Evolutionary conservation across 129 eudicot genomes (phyloP), one percentile per base, ranked within the genome.

Genomic region (Kitagawia praeruptora): DNA sequence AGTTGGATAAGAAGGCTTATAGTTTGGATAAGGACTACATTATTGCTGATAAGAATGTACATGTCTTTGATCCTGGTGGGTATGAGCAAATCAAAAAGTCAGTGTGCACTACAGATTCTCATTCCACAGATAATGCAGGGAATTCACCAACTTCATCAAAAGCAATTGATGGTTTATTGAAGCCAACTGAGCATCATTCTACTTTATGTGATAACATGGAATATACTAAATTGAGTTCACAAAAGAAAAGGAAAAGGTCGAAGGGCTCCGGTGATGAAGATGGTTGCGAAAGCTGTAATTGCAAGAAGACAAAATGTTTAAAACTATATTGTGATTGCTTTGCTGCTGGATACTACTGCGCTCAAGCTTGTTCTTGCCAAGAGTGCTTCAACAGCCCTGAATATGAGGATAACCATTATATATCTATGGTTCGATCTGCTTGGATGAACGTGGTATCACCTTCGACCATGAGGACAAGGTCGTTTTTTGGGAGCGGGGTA

Each of bases 251-350:
- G 98, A 89, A 81, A 81, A 83, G 76, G 85, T 75, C 86, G 6
- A 48, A 80, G 15, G 84, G 77, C 28, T 37, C 79, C 63, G 54
- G 25, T 81, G 88, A 87, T 61, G 89, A 81, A 37, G 84, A 84
- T 86, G 89, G 89, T 49, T 88, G 92, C 82, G 91, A 89, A 76
- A 79, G 82, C 42, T 94, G 98, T 87, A 89, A 87, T 39, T 94
- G 98, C 82, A 94, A 88, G 87, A 91, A 88, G 87, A 84, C 85
- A 40, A 85, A 83, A 78, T 94, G 98, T 86, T 82, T 93, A 83
- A 93, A 93, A 84, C 97, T 89, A 79, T 85, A 89, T 75, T 94
- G 98, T 81, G 92, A 88, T 58, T 94, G 97, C 85, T 94, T 91
- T 89, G 90, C 96, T 72, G 81, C 92, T 61, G 91, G 92, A 81